phyloP scores from a whole-genome alignment of 2,329 filamentous ascomycete genomes.

The Ceratocystis eucalypticola region DNA sequence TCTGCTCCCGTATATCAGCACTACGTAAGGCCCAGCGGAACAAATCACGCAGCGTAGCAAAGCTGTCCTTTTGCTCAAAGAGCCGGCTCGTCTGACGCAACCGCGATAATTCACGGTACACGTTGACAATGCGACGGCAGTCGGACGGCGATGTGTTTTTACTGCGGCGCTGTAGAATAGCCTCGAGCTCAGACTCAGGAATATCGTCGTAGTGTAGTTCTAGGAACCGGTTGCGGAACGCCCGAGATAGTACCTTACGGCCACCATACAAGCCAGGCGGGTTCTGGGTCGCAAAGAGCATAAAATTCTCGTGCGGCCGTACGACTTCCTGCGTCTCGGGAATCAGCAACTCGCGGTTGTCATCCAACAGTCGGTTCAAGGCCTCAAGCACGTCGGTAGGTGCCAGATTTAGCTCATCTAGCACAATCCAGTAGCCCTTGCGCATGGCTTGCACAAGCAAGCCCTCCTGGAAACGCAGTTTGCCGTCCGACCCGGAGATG shows the following conservation, averaged over 20 bases:
- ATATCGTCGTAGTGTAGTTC: constrained; percentile 98
- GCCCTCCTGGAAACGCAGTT: constrained; percentile 82
- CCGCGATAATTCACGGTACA: constrained; percentile 84
- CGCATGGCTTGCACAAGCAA: constrained; percentile 83
- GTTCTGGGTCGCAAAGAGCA: constrained; percentile 97
- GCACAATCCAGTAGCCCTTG: constrained; percentile 92
- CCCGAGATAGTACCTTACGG: constrained; percentile 79
- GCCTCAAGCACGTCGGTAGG: constrained; percentile 95
- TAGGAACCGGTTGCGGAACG: constrained; percentile 91
- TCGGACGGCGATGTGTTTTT: constrained; percentile 80
- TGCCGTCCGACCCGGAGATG: constrained; percentile 70
- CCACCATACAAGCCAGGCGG: constrained; percentile 91
- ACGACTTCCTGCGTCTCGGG: constrained; percentile 94
- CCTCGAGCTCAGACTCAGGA: constrained; percentile 82
- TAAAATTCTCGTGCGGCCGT: constrained; percentile 84
- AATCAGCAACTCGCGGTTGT: constrained; percentile 89
- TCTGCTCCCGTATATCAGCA: constrained; percentile 72
- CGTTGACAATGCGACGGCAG: constrained; percentile 77
- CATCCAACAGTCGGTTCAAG: constrained; percentile 84
- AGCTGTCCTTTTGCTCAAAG: constrained; percentile 95
- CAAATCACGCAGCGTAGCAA: constrained; percentile 87
- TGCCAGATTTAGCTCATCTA: constrained; percentile 93
- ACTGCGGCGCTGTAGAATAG: constrained; percentile 77
- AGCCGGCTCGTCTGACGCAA: constrained; percentile 79
- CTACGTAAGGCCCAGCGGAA: constrained; percentile 87